phyloP scores from a whole-genome alignment of 2,329 filamentous ascomycete genomes.

The Aspergillus jensenii region DNA sequence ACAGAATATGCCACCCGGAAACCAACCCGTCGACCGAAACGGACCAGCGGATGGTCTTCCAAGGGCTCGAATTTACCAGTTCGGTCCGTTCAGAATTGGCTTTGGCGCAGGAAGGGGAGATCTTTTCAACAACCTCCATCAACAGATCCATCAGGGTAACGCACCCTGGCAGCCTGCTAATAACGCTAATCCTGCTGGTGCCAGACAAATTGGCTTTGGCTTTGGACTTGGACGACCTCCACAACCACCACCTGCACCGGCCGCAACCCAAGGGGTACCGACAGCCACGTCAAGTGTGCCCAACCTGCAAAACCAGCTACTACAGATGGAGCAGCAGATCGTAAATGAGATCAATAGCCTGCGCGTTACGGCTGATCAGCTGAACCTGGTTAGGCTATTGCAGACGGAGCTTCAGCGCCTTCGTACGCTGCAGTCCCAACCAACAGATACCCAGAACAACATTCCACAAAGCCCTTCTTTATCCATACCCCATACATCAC shows the following conservation, averaged over 20 bases:
- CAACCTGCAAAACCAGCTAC: constrained; percentile 59
- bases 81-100: constrained; percentile 73
- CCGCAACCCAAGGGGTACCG: constrained; percentile 17
- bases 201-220: constrained; percentile 42
- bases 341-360: constrained; percentile 65
- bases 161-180: constrained; percentile 37
- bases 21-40: constrained; percentile 40
- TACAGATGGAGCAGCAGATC: constrained; percentile 67
- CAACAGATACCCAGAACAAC: constrained; percentile 9
- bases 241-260: constrained; percentile 17
- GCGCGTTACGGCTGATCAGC: constrained; percentile 64
- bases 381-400: constrained; percentile 67
- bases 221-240: constrained; percentile 42
- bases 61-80: constrained; percentile 64
- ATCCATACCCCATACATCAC: constrained; percentile 19
- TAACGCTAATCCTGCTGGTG: constrained; percentile 31
- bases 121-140: constrained; percentile 64
- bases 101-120: constrained; percentile 64
- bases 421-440: constrained; percentile 49
- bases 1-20: constrained; percentile 33
- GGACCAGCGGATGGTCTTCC: constrained; percentile 40
- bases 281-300: constrained; percentile 22
- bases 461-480: constrained; percentile 14
- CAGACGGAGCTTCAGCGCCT: constrained; percentile 67
- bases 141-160: constrained; percentile 57